Evolutionary conservation across 495 filamentous ascomycete species (phyloP).

Genomic region (Copromyces sp.): DNA sequence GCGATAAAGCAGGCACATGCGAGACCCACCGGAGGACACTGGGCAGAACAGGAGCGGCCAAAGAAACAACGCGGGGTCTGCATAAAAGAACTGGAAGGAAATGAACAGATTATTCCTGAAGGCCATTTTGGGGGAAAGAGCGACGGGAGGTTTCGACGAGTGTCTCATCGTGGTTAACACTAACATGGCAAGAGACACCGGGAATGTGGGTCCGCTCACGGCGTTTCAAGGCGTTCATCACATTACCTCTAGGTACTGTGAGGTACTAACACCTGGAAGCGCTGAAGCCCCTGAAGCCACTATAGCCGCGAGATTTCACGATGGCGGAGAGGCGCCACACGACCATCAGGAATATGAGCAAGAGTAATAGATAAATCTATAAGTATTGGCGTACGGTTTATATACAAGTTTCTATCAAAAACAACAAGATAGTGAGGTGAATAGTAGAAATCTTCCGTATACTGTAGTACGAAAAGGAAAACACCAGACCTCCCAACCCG

Average conservation of each 20-base stretch:
- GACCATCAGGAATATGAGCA: neutral
- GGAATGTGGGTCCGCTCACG: no score
- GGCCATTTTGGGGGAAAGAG: rapidly evolving
- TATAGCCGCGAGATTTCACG: neutral
- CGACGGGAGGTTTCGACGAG: neutral
- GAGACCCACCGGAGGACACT: neutral
- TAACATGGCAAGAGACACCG: neutral
- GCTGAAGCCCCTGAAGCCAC: neutral
- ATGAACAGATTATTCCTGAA: neutral
- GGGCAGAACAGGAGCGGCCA: neutral
- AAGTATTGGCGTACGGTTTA: no score
- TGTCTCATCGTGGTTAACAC: neutral
- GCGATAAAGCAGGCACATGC: neutral
- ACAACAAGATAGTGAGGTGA: neutral
- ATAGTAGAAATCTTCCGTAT: neutral
- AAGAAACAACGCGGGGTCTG: neutral
- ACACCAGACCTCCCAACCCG: neutral
- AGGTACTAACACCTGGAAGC: neutral
- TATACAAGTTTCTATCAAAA: neutral
- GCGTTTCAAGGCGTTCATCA: neutral
- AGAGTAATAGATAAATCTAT: neutral
- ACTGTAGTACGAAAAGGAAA: neutral
- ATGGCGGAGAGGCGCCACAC: neutral
- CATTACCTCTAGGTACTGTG: no score
- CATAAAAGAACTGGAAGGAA: neutral